These are phyloP conservation scores for Stellera chamaejasme DNA, from an alignment of 345 rosid species.

Conservation along the genomic window DNA sequence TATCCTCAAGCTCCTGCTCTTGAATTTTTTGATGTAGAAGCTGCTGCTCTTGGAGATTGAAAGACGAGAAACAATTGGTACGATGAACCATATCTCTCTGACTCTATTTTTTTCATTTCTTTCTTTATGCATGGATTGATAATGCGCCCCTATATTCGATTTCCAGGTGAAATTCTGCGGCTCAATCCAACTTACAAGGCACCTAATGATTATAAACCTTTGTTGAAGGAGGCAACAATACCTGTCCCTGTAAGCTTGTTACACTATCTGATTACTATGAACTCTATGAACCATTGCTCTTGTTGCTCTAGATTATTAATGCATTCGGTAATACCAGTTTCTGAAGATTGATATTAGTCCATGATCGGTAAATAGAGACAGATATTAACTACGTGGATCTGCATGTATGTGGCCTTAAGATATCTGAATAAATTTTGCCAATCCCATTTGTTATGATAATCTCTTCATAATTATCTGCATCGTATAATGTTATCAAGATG, in stretches of 20 bases:
- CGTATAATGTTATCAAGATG: too few relatives aligned
- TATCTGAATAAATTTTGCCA: too few relatives aligned
- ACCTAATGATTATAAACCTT: slow-evolving; percentile 76
- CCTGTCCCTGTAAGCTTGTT: slow-evolving; percentile 64
- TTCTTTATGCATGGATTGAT: slow-evolving; percentile 5
- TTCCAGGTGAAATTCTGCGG: slow-evolving; percentile 75
- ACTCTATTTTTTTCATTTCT: background rate
- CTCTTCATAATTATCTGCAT: too few relatives aligned
- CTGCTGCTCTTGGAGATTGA: slow-evolving; percentile 59
- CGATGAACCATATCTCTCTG: slow-evolving; percentile 4
- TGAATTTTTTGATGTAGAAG: slow-evolving; percentile 35
- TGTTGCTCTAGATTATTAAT: too few relatives aligned
- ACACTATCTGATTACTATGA: background rate
- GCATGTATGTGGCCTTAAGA: too few relatives aligned
- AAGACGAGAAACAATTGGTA: slow-evolving; percentile 74
- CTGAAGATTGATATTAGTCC: too few relatives aligned
- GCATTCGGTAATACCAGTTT: too few relatives aligned
- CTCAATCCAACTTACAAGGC: slow-evolving; percentile 79
- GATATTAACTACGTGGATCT: too few relatives aligned
- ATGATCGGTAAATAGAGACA: too few relatives aligned
- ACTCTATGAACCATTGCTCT: too few relatives aligned
- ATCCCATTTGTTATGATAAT: too few relatives aligned
- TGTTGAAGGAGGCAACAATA: slow-evolving; percentile 69
- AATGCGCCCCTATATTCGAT: slow-evolving; percentile 11
- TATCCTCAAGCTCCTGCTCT: slow-evolving; percentile 9